Base-by-base conservation (phyloP, 805 yeast genomes). In the Metschnikowia lunata region DNA sequence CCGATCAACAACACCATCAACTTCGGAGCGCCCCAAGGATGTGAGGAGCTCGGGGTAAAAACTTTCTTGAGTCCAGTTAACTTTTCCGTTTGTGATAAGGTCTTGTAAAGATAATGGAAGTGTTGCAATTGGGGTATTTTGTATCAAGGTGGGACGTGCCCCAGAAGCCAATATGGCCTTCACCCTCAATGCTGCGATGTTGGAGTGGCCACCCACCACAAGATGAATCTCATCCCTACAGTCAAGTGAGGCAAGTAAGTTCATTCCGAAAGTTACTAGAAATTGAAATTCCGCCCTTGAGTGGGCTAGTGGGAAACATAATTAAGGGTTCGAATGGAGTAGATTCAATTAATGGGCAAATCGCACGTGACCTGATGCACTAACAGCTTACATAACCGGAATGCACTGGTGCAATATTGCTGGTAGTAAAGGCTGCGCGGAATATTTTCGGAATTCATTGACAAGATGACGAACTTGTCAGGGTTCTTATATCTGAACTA, bases 1-100 rank as follows among this genome's bases (percentile, higher is more conserved):
- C 45, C 80, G 69, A 60, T 90, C 97, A 5, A 88, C 88, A 2
- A 87, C 69, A 27, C 64, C 58, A 37, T 77, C 82, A 4, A 84
- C 88, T 26, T 76, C 76, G 0, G 59, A 55, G 40, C 95, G 71
- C 4, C 96, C 96, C 30, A 76, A 57, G 0, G 71, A 63, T 1
- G 70, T 64, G 32, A 88, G 64, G 55, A 80, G 84, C 2, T 52
- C 50, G 0, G 65, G 28, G 13, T 66, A 59, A 46, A 77, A 77
- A 2, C 50, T 44, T 9, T 30, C 37, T 12, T 11, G 34, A 8
- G 48, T 13, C 46, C 45, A 45, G 61, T 43, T 43, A 7, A 73
- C 56, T 8, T 59, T 51, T 8, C 62, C 58, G 9, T 57, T 52
- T 3, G 60, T 55, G 4, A 59, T 55, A 26, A 49, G 57, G 36